These are phyloP conservation scores for Trifolium subterraneum DNA, from an alignment of 306 rosid genomes.

Conservation along the genomic window DNA sequence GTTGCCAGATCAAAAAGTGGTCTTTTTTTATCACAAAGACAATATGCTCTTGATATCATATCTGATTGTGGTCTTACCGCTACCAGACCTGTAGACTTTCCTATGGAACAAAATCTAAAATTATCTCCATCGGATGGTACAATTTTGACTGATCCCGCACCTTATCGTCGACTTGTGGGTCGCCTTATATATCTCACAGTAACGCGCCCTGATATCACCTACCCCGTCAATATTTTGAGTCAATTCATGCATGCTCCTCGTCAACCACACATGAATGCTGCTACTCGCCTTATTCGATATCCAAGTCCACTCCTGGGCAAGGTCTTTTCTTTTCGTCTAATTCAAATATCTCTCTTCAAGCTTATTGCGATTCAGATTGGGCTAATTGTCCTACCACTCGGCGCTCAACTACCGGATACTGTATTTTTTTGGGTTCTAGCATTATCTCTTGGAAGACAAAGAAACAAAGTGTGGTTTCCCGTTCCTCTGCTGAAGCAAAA, in stretches of 20 bases:
- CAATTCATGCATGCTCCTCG: not conserved
- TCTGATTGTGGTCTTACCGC: too few relatives aligned
- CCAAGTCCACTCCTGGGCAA: not conserved
- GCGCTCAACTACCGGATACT: not conserved
- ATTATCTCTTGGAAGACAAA: not conserved
- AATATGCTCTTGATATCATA: too few relatives aligned
- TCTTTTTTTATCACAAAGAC: too few relatives aligned
- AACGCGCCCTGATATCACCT: not conserved
- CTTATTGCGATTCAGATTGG: conserved; percentile 2
- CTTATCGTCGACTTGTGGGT: not conserved
- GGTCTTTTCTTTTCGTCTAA: not conserved
- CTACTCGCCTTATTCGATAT: not conserved
- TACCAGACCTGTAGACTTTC: too few relatives aligned
- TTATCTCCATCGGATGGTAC: too few relatives aligned
- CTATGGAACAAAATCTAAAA: too few relatives aligned
- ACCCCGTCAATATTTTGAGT: conserved; percentile 2
- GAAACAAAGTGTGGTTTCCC: not conserved
- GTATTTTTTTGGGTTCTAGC: too few relatives aligned
- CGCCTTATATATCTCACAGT: not conserved
- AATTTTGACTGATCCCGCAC: not conserved
- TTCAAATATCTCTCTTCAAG: not conserved
- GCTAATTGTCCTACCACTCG: not conserved
- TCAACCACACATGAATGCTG: conserved; percentile 6
- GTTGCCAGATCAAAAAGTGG: too few relatives aligned
- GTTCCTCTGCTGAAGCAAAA: not conserved